Evolutionary conservation across 345 rosid genomes (phyloP), one percentile per base, ranked within the genome.

Genomic region (Capsella bursapastoris): DNA sequence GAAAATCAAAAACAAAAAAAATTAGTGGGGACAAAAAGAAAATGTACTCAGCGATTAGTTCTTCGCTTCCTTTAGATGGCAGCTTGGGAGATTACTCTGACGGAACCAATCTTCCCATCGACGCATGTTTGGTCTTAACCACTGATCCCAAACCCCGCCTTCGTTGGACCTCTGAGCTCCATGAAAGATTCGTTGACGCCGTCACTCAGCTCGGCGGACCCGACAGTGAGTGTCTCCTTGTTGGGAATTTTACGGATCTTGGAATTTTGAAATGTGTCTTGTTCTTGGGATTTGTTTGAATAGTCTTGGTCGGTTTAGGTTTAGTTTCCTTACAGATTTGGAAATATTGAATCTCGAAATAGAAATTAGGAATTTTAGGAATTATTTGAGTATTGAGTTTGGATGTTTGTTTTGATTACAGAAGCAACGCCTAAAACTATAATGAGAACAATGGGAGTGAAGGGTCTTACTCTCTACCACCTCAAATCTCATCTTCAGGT

Each of bases 101-200:
- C 50, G 91, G 90, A 43, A 83, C 87, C 28, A 87, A 83, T 78
- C 77, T 88, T 48, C 85, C 89, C 43, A 81, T 89, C 11, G 97
- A 89, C 25, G 87, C 94, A 15, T 91, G 97, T 69, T 72, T 93
- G 75, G 94, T 89, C 51, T 79, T 93, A 75, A 91, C 98, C 58
- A 80, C 98, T 62, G 98, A 93, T 83, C 96, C 98, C 8, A 93
- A 91, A 77, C 98, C 98, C 58, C 90, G 97, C 3, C 98, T 93
- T 68, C 97, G 98, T 0, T 93, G 98, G 98, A 91, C 98, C 8
- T 78, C 92, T 7, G 98, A 93, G 79, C 97, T 93, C 74, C 98
- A 93, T 66, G 98, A 89, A 16, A 83, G 98, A 78, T 93, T 93
- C 76, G 81, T 93, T 15, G 97, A 93, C 76, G 97, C 93, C 67